Evolutionary conservation across 208 protist genomes (phyloP), one percentile per base, ranked within the genome.

Genomic region (Acanthamoeba triangularis): DNA sequence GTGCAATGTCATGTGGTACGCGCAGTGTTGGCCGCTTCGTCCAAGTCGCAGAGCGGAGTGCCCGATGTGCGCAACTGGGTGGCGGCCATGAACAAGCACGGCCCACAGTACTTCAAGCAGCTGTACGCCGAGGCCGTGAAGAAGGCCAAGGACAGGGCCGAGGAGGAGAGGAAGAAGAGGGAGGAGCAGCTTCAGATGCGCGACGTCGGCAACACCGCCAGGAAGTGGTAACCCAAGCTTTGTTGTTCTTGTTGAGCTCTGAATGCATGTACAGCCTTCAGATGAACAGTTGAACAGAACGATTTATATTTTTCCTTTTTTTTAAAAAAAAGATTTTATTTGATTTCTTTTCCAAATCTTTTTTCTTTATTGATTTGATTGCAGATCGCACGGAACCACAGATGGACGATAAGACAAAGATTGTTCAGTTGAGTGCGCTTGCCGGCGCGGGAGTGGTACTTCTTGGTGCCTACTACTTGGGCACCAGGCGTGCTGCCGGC

Each of bases 41-140:
- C 72, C 37, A 80, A 80, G 72, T 80, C 72, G 20, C 72, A 80
- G 72, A 80, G 23, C 33, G 72, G 72, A 49, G 72, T 80, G 30
- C 72, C 72, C 72, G 72, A 80, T 44, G 72, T 80, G 72, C 72
- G 72, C 23, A 37, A 80, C 72, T 80, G 72, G 72, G 72, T 80
- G 18, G 72, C 72, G 16, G 72, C 72, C 6, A 20, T 80, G 72
- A 37, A 80, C 35, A 80, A 80, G 72, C 1, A 80, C 6, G 72
- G 72, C 23, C 16, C 23, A 8, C 30, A 33, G 30, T 80, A 80
- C 72, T 80, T 80, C 72, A 80, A 80, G 72, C 8, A 80, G 72
- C 30, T 49, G 30, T 80, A 80, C 33, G 72, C 72, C n/a, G 72
- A 80, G 2, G 72, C 72, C 35, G 72, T 80, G 72, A 37, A 30